Conservation (phyloP, 1,284 basidiomycete genomes). For the Moniliella sp. region DNA sequence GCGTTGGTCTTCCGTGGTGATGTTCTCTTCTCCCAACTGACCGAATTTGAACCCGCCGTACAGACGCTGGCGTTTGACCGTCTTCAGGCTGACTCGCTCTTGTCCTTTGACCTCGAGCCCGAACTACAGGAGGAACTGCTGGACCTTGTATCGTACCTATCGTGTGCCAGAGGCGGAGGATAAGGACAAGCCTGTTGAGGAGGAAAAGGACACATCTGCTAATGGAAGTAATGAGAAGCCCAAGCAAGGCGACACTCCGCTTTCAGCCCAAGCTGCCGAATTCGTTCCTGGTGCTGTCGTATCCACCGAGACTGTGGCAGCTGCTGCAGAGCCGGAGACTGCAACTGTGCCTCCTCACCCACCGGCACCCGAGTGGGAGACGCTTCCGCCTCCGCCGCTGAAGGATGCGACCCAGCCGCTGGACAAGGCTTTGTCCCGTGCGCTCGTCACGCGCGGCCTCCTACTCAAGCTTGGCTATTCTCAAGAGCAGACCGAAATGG, state of each 20-base stretch:
- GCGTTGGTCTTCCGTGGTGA: constrained; percentile 4
- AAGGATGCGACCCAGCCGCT: not conserved
- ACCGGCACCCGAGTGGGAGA: not conserved
- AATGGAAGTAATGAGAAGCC: not conserved
- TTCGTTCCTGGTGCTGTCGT: not conserved
- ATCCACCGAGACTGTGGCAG: not conserved
- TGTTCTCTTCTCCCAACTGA: not conserved
- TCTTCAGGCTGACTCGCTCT: constrained; percentile 49
- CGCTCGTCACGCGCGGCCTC: constrained; percentile 60
- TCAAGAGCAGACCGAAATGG: constrained; percentile 49
- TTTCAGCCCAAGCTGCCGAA: not conserved
- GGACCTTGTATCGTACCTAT: constrained; percentile 2
- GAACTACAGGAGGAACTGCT: constrained; percentile 6
- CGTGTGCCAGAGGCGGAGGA: not conserved
- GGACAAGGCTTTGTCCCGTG: constrained; percentile 42
- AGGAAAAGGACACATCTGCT: not conserved
- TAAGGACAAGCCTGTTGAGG: not conserved
- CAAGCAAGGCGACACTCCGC: not conserved
- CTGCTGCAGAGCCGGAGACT: not conserved
- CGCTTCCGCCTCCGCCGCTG: not conserved
- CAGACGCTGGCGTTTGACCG: constrained; percentile 66
- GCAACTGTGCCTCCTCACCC: not conserved
- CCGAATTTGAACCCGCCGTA: not conserved
- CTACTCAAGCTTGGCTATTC: constrained; percentile 64
- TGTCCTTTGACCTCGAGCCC: constrained; percentile 46